Conservation (phyloP, 139 green algal species). For the Coelastrella sp. region DNA sequence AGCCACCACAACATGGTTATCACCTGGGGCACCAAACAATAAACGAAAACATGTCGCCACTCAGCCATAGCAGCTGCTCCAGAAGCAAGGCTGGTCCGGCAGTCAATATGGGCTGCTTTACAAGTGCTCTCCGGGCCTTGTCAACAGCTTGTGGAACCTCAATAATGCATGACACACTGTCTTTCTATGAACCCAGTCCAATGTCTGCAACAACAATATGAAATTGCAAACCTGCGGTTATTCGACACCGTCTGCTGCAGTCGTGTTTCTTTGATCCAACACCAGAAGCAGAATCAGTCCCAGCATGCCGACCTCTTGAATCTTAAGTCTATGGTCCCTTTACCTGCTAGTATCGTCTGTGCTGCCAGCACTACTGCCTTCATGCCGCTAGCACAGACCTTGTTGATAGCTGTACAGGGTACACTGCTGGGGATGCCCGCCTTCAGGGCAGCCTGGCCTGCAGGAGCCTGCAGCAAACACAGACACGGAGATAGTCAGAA, state of each 20-base stretch:
- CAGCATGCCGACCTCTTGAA: neutral
- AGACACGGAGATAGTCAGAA: neutral
- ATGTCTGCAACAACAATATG: no score
- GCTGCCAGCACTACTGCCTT: constrained; percentile 91
- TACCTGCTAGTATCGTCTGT: constrained; percentile 77
- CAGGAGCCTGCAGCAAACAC: constrained; percentile 76
- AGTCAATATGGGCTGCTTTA: no score
- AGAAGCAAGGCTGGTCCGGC: no score
- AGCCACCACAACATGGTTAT: constrained; percentile 81
- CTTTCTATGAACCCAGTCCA: no score
- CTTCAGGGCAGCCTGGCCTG: constrained; percentile 84
- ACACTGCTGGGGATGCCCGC: constrained; percentile 79
- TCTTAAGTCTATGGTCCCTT: neutral
- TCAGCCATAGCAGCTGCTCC: neutral
- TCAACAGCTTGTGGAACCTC: no score
- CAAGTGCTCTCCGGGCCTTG: no score
- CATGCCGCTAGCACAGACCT: constrained; percentile 91
- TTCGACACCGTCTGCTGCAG: no score
- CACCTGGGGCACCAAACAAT: constrained; percentile 49
- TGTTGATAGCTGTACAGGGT: constrained; percentile 92
- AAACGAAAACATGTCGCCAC: neutral
- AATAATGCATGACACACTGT: no score
- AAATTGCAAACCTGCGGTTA: no score
- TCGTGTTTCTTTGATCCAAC: no score
- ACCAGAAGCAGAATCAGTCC: no score